phyloP scores from a whole-genome alignment of 1,284 basidiomycete species.

The Lignosus rhinocerotis region DNA sequence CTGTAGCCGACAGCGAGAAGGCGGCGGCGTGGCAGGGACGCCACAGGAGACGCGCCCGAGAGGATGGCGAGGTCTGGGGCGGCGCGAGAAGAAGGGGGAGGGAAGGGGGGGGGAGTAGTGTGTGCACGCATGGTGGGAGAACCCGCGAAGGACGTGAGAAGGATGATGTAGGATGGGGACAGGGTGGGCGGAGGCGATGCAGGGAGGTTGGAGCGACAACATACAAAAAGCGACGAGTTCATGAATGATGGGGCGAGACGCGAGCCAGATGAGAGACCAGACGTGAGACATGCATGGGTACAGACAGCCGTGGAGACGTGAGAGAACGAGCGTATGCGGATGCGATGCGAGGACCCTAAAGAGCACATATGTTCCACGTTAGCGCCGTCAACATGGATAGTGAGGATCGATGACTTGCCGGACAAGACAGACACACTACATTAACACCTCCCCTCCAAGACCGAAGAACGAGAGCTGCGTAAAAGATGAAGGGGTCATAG shows the following conservation, averaged over 20 bases:
- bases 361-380: neutral
- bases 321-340: constrained; percentile 14
- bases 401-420: constrained; percentile 4
- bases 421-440: constrained; percentile 11
- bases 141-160: neutral
- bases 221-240: constrained; percentile 20
- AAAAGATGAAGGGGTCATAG: constrained; percentile 38
- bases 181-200: neutral
- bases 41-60: too few species aligned
- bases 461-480: neutral
- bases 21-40: too few species aligned
- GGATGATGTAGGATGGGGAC: neutral
- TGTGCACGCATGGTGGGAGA: too few species aligned
- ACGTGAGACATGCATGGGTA: constrained; percentile 8
- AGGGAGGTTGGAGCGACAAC: constrained; percentile 15
- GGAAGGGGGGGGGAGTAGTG: too few species aligned
- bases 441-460: constrained; percentile 1
- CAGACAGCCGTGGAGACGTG: constrained; percentile 5
- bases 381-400: neutral
- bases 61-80: neutral
- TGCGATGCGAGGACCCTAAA: constrained; percentile 9
- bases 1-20: neutral
- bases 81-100: neutral
- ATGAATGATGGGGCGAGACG: constrained; percentile 13
- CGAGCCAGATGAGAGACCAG: constrained; percentile 11